Evolutionary conservation across 352 stramenopile genomes (phyloP), one percentile per base, ranked within the genome.

Genomic region (Phytophthora lateralis): DNA sequence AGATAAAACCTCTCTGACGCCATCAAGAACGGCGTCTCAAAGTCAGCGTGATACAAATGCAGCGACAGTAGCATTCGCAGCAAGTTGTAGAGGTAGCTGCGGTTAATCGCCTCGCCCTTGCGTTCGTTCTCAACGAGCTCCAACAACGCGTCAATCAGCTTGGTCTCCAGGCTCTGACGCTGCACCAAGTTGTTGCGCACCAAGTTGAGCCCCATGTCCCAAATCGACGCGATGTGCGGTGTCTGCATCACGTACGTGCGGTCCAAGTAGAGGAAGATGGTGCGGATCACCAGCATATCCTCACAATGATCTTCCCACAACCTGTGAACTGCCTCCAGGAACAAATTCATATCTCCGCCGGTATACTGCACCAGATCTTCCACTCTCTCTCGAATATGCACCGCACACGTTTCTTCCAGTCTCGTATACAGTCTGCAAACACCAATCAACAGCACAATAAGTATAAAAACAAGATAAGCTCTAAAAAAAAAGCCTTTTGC

Each of bases 261-360:
- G 69, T 98, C 93, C 42, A 98, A 66, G 52, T 97, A 98, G 34
- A 98, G 74, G 57, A 98, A 98, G 38, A 98, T 96, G 51, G 90
- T 97, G 48, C 93, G 89, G 55, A 98, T 93, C 35, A 93, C 94
- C 27, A 94, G 82, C 86, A 98, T 92, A 32, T 97, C 86, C 43
- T 93, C 80, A 68, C 91, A 98, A 51, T 98, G 91, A 65, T 97
- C 87, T 56, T 93, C 71, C 93, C 93, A 98, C 9, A 96, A 53
- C 21, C 62, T 55, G 53, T 96, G 83, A 49, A 96, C 85, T 6
- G 74, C 71, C 39, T 90, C 78, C 6, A 96, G 75, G 49, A 97
- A 95, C 53, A 82, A 49, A 56, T 81, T 69, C 55, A 79, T 78
- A 49, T 95, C 88, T 50, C 82, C 75, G 0, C 55, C 81, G 8